Base-by-base conservation (phyloP, 2,329 filamentous ascomycete species). In the Hypoxylon sp. region DNA sequence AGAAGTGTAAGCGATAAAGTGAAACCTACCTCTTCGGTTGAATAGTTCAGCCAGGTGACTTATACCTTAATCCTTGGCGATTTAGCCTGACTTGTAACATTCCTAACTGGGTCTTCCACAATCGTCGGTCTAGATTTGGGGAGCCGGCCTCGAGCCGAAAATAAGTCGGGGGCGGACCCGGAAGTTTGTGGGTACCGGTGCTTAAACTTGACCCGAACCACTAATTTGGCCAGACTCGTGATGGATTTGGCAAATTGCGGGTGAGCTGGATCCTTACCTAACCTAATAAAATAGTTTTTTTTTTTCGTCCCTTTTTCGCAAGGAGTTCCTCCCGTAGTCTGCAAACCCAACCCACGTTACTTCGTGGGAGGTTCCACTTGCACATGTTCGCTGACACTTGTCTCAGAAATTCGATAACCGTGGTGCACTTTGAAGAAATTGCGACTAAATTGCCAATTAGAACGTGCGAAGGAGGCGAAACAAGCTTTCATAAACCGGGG, bases 11-110 rank as follows among this genome's bases (percentile, higher is more conserved):
- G 48, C 54, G 17, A 39, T 50, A 54, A 54, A 35, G 47, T 54
- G 52, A 65, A 46, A 65, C 68, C 61, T 65, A 65, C 65, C 53
- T 48, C 17, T 56, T 62, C 63, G 52, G 68, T 56, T 66, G 58
- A 63, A 68, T 65, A 52, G 37, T 58, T 66, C 58, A 63, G 58
- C 58, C 65, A 66, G 59, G 54, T 68, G 62, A 68, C 65, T 68
- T 63, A 63, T 35, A 66, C 46, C 58, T 55, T 63, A 65, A 58
- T 57, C 24, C 68, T 70, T 70, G 68, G 68, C 68, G 60, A 65
- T 70, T 68, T 68, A 70, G 68, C 53, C 68, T 66, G 65, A 68
- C 68, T 70, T 58, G 68, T 29, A 70, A 68, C 68, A 70, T 70
- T 70, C 68, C 68, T 68, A 66, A 68, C 65, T 63, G 33, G 65